Evolutionary conservation across 306 rosid species (phyloP), one percentile per base, ranked within the genome.

Genomic region (Rubus idaeus): DNA sequence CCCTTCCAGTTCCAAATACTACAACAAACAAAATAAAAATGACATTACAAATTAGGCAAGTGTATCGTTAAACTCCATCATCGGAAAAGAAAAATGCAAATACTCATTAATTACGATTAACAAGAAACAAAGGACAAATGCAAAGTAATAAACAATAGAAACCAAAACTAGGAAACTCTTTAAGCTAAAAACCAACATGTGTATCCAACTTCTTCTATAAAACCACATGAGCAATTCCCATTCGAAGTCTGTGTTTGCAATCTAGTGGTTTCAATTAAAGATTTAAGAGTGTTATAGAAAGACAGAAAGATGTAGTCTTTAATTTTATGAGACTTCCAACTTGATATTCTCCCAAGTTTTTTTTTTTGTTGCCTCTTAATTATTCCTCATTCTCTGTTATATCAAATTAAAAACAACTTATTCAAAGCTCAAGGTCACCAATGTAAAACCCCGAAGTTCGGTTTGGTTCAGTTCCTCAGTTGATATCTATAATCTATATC

Each of bases 1-100:
- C 89, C 97, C 77, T 87, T 89, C 98, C 98, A 95, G 44, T 88
- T 89, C 98, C 98, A 95, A 62, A 52, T 70, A 14, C 97, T 92
- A 73, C 86, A 75, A 42, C 26, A 60, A 20, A 71, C 50, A 70
- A 52, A 45, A n/a, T 55, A 17, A 62, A 7, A 2, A 56, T 3
- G 4, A 10, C 26, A 35, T 65, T 10, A 73, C n/a, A 45, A 49
- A 68, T 56, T 39, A 70, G 17, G 57, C 61, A 55, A 7, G 61
- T 3, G 53, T 26, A 49, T 21, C 67, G 47, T 18, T 40, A 45
- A 8, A 21, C 11, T 47, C 40, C 56, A 46, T n/a, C 20, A 0
- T 21, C 52, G 11, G 6, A 37, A 8, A 61, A 62, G 8, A 20
- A 44, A 23, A 30, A 7, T 42, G 40, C 45, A 63, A 26, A 56